Base-by-base conservation (phyloP, 768 basidiomycete species). In the Collybiopsis luxurians region DNA sequence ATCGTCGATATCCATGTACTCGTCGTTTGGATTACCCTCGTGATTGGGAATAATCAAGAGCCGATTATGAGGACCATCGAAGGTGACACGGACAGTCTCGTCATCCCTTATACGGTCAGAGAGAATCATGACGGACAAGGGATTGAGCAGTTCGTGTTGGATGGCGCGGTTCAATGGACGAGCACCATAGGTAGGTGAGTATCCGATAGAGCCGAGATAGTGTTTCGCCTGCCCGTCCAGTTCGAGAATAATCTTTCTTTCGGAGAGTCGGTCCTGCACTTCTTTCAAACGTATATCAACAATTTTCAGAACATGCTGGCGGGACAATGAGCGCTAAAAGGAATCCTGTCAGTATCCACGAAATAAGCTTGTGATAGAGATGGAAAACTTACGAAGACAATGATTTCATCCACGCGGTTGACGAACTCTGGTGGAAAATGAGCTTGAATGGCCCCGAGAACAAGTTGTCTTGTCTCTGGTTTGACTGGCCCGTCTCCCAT, bases 341-440 rank as follows among this genome's bases (percentile, higher is more conserved):
- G n/a, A n/a, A n/a, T n/a, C n/a, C n/a, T n/a, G n/a, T n/a, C n/a
- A n/a, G n/a, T n/a, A n/a, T n/a, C n/a, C n/a, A n/a, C n/a, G n/a
- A n/a, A 38, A 5, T 21, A 49, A 55, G 42, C 34, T 24, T 11
- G 12, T 23, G 36, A 23, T 9, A 23, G 36, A 19, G 21, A 23
- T 24, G 21, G 55, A 28, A 45, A 56, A 71, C 71, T 69, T 61
- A 75, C 74, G 68, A 90, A 95, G 60, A 95, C 83, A 61, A 92
- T 81, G 58, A 89, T 87, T 53, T 89, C 89, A 66, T 96, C 94
- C 39, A 96, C 84, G 59, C 94, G 85, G 71, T 95, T 95, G 67
- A 96, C 74, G 66, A 96, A 92, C 66, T 98, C 95, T 1, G 95
- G 95, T 38, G 91, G 90, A 79, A 96, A 97, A 69, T 94, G 93